Percentiles rank a stretch among this genome's conserved stretches.
Evolutionary conservation across 257 asterid genomes (phyloP).

Genomic region (Gardenia jasminoides): DNA sequence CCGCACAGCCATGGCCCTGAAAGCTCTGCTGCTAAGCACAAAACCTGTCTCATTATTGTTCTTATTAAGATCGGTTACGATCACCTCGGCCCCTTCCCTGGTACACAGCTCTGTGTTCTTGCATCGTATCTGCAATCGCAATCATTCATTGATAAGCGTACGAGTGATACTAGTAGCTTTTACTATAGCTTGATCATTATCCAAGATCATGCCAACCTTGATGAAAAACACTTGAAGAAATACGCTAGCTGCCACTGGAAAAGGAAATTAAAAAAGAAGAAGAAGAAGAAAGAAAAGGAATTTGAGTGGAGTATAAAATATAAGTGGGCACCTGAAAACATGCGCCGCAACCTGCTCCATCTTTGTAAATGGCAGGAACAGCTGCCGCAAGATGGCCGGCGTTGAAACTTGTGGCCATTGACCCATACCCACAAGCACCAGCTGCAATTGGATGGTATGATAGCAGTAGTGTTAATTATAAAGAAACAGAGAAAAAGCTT

Average conservation of each 20-base stretch:
- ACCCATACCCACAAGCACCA: conserved; percentile 85
- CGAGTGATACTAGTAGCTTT: neutral
- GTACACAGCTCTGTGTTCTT: conserved; percentile 46
- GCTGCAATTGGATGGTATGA: conserved; percentile 33
- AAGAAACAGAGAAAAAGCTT: neutral
- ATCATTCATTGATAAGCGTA: no score
- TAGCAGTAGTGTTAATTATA: no score
- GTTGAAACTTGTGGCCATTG: conserved; percentile 53
- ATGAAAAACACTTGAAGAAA: neutral
- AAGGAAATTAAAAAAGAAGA: no score
- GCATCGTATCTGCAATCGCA: conserved; percentile 58
- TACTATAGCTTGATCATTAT: neutral
- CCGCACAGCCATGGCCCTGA: conserved; percentile 59
- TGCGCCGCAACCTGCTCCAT: conserved; percentile 85
- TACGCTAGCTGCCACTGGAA: no score
- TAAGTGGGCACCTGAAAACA: conserved; percentile 60
- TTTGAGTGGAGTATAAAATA: neutral
- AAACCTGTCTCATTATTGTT: conserved; percentile 52
- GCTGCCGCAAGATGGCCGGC: conserved; percentile 71
- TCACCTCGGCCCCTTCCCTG: conserved; percentile 43
- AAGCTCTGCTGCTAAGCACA: conserved; percentile 69
- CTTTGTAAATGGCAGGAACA: conserved; percentile 48
- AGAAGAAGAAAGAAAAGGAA: neutral
- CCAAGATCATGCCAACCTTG: neutral
- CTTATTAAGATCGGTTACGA: conserved; percentile 50